Conservation (phyloP, 805 yeast genomes). For the Cyberlindnera bimundalis region DNA sequence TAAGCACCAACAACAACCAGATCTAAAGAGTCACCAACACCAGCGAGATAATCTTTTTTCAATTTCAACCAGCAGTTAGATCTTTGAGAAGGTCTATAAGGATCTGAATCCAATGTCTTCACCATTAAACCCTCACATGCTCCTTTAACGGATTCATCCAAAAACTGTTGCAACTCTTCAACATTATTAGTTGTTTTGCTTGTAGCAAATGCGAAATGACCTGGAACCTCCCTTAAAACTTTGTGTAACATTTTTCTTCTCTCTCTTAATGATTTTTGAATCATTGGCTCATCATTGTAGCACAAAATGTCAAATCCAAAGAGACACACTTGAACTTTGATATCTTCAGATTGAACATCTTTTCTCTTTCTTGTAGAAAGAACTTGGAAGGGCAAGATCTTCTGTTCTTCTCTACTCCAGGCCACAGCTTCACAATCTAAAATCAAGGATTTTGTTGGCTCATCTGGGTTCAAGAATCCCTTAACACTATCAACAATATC, state of each 20-base stretch:
- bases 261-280: slow-evolving; percentile 62
- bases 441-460: slow-evolving; percentile 54
- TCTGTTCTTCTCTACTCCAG: slow-evolving; percentile 77
- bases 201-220: slow-evolving; percentile 81
- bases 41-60: slow-evolving; percentile 91
- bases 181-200: slow-evolving; percentile 62
- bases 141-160: slow-evolving; percentile 86
- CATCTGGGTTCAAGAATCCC: slow-evolving; percentile 44
- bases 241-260: slow-evolving; percentile 61
- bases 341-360: slow-evolving; percentile 82
- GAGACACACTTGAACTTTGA: slow-evolving; percentile 86
- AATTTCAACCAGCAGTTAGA: slow-evolving; percentile 93
- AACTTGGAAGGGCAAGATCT: slow-evolving; percentile 90
- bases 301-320: slow-evolving; percentile 88
- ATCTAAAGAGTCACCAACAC: slow-evolving; percentile 94
- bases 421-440: slow-evolving; percentile 98
- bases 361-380: slow-evolving; percentile 91
- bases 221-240: slow-evolving; percentile 58
- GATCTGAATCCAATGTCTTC: slow-evolving; percentile 76
- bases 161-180: slow-evolving; percentile 75
- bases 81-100: slow-evolving; percentile 93
- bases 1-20: slow-evolving; percentile 93
- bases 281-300: slow-evolving; percentile 67
- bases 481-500: slow-evolving; percentile 72
- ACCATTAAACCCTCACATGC: slow-evolving; percentile 97